Evolutionary conservation across 495 filamentous ascomycete species (phyloP), one percentile per base, ranked within the genome.

Genomic region (Penicillium pancosmium): DNA sequence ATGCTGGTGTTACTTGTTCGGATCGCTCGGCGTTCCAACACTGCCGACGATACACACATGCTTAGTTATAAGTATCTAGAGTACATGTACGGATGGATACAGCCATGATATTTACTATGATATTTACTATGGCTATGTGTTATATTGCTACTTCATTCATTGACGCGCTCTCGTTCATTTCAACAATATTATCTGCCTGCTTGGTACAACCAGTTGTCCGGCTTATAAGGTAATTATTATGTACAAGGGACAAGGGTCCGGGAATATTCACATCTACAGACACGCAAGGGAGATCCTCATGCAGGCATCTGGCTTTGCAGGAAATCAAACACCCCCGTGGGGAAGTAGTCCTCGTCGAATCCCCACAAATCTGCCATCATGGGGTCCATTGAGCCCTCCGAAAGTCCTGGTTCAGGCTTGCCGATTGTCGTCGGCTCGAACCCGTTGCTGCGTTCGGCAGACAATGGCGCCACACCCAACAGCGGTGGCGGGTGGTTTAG

Each of bases 321-420:
- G 56, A 80, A 80, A 62, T 80, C 77, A 59, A 80, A 80, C 11
- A 80, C 76, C 18, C 77, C 77, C 21, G 75, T 80, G 15, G 77
- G 77, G 55, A 80, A 80, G 56, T 78, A 79, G 18, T 80, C 77
- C 56, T 80, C 77, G 19, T 80, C 77, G 41, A 78, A 79, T 8
- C 77, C 76, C 77, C 77, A 80, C 31, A 78, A 57, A 59, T 79
- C 77, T 11, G 75, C 69, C 76, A 79, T 78, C 77, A 79, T 78
- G 1, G 77, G 77, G 25, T 80, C 76, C 21, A 74, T 54, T 25
- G 77, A 80, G 50, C 76, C 77, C 54, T 77, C 77, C 4, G 76
- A 79, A 6, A 80, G 66, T 18, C 77, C 77, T 4, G 65, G 35
- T 40, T 74, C 65, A 12, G 65, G 61, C 56, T 78, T 75, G 43